A percentile compares a stretch with the other conserved stretches of the same genome.
phyloP scores from a whole-genome alignment of 179 eudicot genomes.

The Spergularia azorica region DNA sequence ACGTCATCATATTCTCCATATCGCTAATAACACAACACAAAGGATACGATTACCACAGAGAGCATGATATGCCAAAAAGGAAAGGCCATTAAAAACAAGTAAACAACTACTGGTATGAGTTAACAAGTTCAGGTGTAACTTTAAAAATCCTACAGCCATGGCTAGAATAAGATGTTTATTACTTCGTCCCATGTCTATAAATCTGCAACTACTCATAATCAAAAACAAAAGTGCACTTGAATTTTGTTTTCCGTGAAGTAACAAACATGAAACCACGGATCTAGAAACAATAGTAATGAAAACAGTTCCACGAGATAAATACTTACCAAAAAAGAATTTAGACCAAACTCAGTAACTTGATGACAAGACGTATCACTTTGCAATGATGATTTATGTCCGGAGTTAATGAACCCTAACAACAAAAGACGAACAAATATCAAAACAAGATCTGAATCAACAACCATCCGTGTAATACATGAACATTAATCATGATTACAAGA shows the following conservation, averaged over 20 bases:
- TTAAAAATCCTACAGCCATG: no score
- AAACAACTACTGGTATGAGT: no score
- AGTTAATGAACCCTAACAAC: conserved; percentile 13
- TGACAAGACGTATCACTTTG: not conserved
- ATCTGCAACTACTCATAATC: not conserved
- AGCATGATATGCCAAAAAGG: not conserved
- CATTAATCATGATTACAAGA: not conserved
- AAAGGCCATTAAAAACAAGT: not conserved
- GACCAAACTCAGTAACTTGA: not conserved
- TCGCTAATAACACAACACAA: not conserved
- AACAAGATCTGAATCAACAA: not conserved
- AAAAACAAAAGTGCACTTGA: not conserved
- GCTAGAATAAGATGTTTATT: no score
- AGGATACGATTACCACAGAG: not conserved
- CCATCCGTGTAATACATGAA: not conserved
- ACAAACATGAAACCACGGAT: not conserved
- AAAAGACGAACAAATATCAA: not conserved
- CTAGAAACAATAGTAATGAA: not conserved
- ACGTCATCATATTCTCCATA: not conserved
- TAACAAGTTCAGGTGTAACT: no score
- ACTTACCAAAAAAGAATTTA: not conserved
- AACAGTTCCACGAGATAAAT: not conserved
- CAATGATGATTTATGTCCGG: not conserved
- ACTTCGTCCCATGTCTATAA: no score
- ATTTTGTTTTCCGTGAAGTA: not conserved